A percentile compares a stretch with the other conserved stretches of the same genome.
Evolutionary conservation across 2,329 filamentous ascomycete genomes (phyloP).

Genomic region (Colletotrichum sublineola): DNA sequence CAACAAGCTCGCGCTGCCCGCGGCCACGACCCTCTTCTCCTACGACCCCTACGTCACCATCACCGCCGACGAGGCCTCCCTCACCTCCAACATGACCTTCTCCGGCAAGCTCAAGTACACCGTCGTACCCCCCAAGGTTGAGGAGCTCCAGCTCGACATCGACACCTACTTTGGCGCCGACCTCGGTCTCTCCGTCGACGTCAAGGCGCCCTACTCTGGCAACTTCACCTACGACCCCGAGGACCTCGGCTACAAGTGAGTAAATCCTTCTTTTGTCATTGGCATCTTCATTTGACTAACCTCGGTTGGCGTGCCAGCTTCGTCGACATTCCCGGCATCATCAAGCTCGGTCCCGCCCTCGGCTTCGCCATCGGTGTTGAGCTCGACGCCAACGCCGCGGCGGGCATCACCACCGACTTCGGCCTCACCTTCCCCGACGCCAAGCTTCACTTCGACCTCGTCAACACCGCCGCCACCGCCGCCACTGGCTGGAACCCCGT

Average conservation of each 20-base stretch:
- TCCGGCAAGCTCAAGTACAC: slow-evolving; percentile 45
- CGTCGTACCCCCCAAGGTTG: slow-evolving; percentile 42
- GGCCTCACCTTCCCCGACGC: slow-evolving; percentile 44
- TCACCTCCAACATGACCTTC: slow-evolving; percentile 44
- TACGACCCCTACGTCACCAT: slow-evolving; percentile 42
- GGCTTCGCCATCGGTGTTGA: slow-evolving; percentile 41
- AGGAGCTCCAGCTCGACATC: slow-evolving; percentile 45
- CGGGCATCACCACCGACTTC: slow-evolving; percentile 42
- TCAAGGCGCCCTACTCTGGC: slow-evolving; percentile 41
- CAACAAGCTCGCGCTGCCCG: slow-evolving; percentile 43
- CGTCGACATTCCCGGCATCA: slow-evolving; percentile 42
- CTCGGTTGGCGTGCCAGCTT: slow-evolving; percentile 5
- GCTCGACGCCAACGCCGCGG: slow-evolving; percentile 34
- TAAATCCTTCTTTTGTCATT: background rate
- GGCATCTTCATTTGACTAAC: background rate
- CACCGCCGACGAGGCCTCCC: slow-evolving; percentile 44
- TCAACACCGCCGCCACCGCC: slow-evolving; percentile 46
- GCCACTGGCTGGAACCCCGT: slow-evolving; percentile 48
- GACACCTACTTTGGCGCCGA: slow-evolving; percentile 43
- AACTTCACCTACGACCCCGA: slow-evolving; percentile 42
- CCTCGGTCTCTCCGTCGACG: slow-evolving; percentile 43
- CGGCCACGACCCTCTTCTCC: slow-evolving; percentile 42
- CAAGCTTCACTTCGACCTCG: slow-evolving; percentile 48
- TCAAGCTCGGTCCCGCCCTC: slow-evolving; percentile 38
- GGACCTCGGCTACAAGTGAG: slow-evolving; percentile 39